Evolutionary conservation across 495 filamentous ascomycete genomes (phyloP).

Genomic region (Choiromyces venosus): DNA sequence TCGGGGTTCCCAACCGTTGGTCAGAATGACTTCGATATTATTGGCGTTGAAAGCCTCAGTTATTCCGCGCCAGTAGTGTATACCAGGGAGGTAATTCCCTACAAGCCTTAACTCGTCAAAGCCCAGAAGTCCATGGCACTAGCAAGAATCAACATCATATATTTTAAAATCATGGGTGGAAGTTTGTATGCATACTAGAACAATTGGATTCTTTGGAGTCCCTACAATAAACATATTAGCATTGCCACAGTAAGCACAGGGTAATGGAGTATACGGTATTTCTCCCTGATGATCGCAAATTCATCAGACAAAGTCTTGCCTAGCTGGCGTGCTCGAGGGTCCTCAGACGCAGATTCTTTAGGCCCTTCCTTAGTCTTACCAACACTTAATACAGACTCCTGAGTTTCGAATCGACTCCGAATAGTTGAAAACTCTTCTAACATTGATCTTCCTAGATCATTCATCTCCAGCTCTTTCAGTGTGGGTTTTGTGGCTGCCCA

Average conservation of each 20-base stretch:
- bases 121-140: constrained; percentile 74
- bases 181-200: constrained; percentile 21
- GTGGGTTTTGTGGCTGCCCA: background rate
- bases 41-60: constrained; percentile 66
- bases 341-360: constrained; percentile 32
- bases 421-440: background rate
- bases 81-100: constrained; percentile 63
- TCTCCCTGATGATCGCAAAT: constrained; percentile 63
- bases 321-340: constrained; percentile 58
- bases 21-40: constrained; percentile 67
- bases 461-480: background rate
- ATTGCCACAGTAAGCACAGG: background rate
- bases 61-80: constrained; percentile 92
- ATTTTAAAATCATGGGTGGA: constrained; percentile 53
- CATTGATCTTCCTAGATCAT: background rate
- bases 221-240: constrained; percentile 12
- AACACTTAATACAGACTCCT: background rate
- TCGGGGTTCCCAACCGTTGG: constrained; percentile 13
- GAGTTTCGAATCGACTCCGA: background rate
- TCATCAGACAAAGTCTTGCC: constrained; percentile 70
- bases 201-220: constrained; percentile 32
- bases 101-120: constrained; percentile 78
- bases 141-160: constrained; percentile 59
- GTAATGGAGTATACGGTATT: constrained; percentile 56
- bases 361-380: background rate